Evolutionary conservation across 129 eudicot species (phyloP).

Genomic region (Flaveria robusta): DNA sequence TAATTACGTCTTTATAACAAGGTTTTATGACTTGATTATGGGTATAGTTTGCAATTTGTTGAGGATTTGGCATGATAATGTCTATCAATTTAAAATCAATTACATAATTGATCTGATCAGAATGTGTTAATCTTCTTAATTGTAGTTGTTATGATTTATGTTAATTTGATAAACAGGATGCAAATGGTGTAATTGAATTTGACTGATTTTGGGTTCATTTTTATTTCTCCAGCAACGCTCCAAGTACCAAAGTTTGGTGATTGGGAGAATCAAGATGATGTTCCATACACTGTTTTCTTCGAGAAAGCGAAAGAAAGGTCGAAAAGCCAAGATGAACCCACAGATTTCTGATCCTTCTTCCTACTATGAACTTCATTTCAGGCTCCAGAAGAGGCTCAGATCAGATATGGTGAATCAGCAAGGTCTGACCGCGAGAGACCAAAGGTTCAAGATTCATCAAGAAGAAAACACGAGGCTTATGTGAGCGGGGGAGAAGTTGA

Average conservation of each 20-base stretch:
- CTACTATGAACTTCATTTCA: no score
- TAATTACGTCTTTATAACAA: no score
- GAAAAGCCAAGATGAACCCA: constrained; percentile 36
- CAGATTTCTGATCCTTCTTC: constrained; percentile 38
- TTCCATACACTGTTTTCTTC: constrained; percentile 51
- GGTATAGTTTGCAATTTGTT: constrained; percentile 6
- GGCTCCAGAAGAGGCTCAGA: constrained; percentile 23
- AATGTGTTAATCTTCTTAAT: neutral
- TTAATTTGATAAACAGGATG: neutral
- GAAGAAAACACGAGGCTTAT: constrained; percentile 31
- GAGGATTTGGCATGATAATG: constrained; percentile 9
- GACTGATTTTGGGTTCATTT: constrained; percentile 1
- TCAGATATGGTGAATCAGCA: constrained; percentile 17
- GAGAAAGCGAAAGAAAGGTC: constrained; percentile 53
- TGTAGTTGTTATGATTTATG: constrained; percentile 17
- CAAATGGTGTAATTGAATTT: neutral
- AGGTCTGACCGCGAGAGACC: constrained; percentile 34
- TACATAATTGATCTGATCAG: neutral
- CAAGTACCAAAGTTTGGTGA: constrained; percentile 57
- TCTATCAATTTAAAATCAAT: neutral
- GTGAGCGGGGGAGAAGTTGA: constrained; percentile 39
- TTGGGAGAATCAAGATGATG: constrained; percentile 57
- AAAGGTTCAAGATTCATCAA: constrained; percentile 34
- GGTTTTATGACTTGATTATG: no score
- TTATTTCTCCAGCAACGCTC: constrained; percentile 44